Evolutionary conservation across 176 grass and related monocot genomes (phyloP), one percentile per base, ranked within the genome.

Genomic region (Triticum dicoccoides): DNA sequence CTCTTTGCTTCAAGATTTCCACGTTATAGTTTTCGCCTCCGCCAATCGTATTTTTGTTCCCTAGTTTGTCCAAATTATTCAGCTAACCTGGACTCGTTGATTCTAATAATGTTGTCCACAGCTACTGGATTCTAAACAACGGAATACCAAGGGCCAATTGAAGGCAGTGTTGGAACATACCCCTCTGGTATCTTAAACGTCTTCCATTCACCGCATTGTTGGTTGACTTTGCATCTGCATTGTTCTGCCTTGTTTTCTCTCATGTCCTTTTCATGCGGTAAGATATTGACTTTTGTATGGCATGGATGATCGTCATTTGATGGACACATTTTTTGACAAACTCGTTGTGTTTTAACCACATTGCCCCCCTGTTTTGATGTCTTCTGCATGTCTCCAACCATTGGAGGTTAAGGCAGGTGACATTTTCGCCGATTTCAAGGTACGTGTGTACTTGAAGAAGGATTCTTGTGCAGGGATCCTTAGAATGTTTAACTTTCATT

Each of bases 181-280:
- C 54, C 54, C 51, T 87, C 68, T n/a, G 29, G 79, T 68, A 86
- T 85, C 73, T 85, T 25, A 66, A 83, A 89, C 91, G 78, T 83
- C 90, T 84, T 93, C 91, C 67, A 89, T 78, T 96, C 94, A 81
- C 94, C 87, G 87, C 94, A 82, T 96, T 91, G 41, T 96, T 90
- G 41, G 82, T 80, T 96, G 89, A 91, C 89, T 91, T 91, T 93
- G 89, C 85, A 61, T 91, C 85, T 70, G 24, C 21, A 38, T 68
- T 86, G 65, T 62, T 80, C 11, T 3, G 13, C 17, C 11, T 83
- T 45, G 0, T 83, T 83, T 83, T 78, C 81, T 54, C 51, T 12
- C 20, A 0, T 21, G 61, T 62, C 77, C 11, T 63, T 61, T 84
- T 84, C 37, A 39, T 80, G 73, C 67, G 56, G 61, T 75, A 79